These are phyloP conservation scores for Coniferiporia sulphurascens DNA, from an alignment of 1,284 basidiomycete species.

Conservation along the genomic window DNA sequence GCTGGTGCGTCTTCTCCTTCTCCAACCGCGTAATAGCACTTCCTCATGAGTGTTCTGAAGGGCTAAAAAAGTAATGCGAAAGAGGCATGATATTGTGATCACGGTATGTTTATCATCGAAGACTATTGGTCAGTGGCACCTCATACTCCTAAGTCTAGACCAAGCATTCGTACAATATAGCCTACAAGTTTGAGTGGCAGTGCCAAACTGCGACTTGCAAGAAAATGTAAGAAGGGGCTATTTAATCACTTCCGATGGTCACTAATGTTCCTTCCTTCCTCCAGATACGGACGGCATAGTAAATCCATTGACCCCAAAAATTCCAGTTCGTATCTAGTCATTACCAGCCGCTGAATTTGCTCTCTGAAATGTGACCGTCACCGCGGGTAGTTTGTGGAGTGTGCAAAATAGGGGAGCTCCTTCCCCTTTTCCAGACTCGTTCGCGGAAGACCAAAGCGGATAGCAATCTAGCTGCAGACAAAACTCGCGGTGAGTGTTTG, in stretches of 20 bases:
- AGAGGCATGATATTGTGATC: constrained; percentile 61
- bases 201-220: constrained; percentile 51
- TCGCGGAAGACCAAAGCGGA: constrained; percentile 37
- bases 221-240: constrained; percentile 47
- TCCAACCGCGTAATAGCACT: neutral
- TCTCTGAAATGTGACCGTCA: too few relatives aligned
- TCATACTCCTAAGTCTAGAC: constrained; percentile 38
- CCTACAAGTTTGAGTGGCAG: constrained; percentile 74
- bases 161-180: constrained; percentile 71
- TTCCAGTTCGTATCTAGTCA: constrained; percentile 42
- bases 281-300: constrained; percentile 71
- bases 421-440: constrained; percentile 47
- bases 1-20: constrained; percentile 47
- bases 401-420: constrained; percentile 50
- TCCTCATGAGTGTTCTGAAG: constrained; percentile 30
- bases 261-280: constrained; percentile 3
- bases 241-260: neutral
- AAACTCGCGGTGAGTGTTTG: constrained; percentile 40
- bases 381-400: constrained; percentile 41
- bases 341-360: constrained; percentile 30
- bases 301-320: constrained; percentile 70
- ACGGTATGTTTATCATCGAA: constrained; percentile 46
- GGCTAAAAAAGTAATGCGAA: constrained; percentile 59
- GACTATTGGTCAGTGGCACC: constrained; percentile 10
- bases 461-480: constrained; percentile 42